Conservation (phyloP, 2,329 filamentous ascomycete species). For the Sporothrix curviconia region DNA sequence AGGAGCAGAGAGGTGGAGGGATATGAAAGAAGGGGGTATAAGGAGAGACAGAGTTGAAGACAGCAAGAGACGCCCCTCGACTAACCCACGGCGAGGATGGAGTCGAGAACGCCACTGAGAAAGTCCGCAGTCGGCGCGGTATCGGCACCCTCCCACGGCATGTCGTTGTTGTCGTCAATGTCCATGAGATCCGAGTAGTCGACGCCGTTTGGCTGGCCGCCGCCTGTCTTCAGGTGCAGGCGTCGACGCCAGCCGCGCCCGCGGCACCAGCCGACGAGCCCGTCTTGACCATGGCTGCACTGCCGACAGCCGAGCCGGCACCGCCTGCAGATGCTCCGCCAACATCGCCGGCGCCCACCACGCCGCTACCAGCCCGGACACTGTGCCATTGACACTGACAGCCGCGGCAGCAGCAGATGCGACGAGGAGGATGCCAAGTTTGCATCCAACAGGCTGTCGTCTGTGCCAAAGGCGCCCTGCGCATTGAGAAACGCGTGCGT, state of each 20-base stretch:
- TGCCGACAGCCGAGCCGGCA: not conserved
- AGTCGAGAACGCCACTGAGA: conserved; percentile 52
- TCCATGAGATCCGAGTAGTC: conserved; percentile 51
- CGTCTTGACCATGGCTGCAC: conserved; percentile 7
- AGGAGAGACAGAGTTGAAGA: not conserved
- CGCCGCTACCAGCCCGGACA: not conserved
- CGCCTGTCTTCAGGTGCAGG: conserved; percentile 27
- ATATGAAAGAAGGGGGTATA: not conserved
- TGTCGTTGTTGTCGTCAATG: conserved; percentile 44
- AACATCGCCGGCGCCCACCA: not conserved
- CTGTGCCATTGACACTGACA: conserved; percentile 5
- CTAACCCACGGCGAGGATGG: conserved; percentile 43
- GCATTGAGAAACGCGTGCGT: conserved; percentile 47
- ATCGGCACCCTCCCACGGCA: conserved; percentile 58
- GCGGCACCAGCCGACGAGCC: conserved; percentile 6
- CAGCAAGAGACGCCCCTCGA: not conserved
- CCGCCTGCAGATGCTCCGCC: not conserved
- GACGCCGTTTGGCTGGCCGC: conserved; percentile 42
- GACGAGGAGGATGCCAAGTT: not conserved
- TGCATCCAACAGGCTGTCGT: not conserved
- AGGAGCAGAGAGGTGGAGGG: not conserved
- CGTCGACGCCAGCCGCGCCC: conserved; percentile 23
- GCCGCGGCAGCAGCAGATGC: not conserved
- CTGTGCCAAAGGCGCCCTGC: conserved; percentile 28
- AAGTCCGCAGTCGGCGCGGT: conserved; percentile 41